Percentiles rank a stretch among this genome's conserved stretches.
These are phyloP conservation scores for Penicillium fimorum DNA, from an alignment of 495 filamentous ascomycete genomes.

Conservation along the genomic window DNA sequence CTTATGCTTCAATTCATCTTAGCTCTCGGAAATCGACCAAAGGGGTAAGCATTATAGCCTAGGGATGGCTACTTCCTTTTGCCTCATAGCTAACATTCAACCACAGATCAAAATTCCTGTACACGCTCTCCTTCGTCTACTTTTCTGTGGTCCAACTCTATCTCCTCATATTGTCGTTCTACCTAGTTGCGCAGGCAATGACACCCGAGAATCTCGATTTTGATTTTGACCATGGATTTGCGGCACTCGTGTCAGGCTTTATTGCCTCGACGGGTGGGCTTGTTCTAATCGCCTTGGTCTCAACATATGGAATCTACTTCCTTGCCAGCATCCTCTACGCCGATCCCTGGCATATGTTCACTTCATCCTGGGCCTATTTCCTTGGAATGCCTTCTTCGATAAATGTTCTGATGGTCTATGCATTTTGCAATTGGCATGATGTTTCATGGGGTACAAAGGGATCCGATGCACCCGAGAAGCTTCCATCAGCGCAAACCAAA, in stretches of 20 bases:
- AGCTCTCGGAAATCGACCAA: slow-evolving; percentile 91
- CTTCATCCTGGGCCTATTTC: slow-evolving; percentile 77
- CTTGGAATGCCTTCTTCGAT: slow-evolving; percentile 61
- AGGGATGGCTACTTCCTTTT: neutral
- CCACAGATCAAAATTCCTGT: slow-evolving; percentile 59
- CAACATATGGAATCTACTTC: slow-evolving; percentile 95
- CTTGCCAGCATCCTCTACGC: slow-evolving; percentile 93
- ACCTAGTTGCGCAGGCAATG: slow-evolving; percentile 80
- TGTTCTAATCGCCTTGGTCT: slow-evolving; percentile 82
- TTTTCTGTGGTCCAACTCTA: slow-evolving; percentile 87
- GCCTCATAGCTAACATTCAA: neutral
- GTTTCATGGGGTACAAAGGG: slow-evolving; percentile 99
- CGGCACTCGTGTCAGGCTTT: slow-evolving; percentile 62
- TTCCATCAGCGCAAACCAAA: slow-evolving; percentile 79
- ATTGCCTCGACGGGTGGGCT: slow-evolving; percentile 67
- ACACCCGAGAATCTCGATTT: slow-evolving; percentile 49
- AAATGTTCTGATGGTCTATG: slow-evolving; percentile 98
- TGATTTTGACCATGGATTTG: slow-evolving; percentile 46
- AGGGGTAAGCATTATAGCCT: slow-evolving; percentile 54
- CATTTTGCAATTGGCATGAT: slow-evolving; percentile 99
- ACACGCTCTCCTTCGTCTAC: slow-evolving; percentile 79
- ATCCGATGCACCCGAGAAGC: slow-evolving; percentile 86
- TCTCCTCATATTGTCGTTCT: slow-evolving; percentile 78
- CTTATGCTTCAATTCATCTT: slow-evolving; percentile 90
- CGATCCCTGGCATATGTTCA: slow-evolving; percentile 99